Percentiles rank a stretch among this genome's conserved stretches.
These are phyloP conservation scores for Pharnaceum exiguum DNA, from an alignment of 148 eudicot genomes.

Conservation along the genomic window DNA sequence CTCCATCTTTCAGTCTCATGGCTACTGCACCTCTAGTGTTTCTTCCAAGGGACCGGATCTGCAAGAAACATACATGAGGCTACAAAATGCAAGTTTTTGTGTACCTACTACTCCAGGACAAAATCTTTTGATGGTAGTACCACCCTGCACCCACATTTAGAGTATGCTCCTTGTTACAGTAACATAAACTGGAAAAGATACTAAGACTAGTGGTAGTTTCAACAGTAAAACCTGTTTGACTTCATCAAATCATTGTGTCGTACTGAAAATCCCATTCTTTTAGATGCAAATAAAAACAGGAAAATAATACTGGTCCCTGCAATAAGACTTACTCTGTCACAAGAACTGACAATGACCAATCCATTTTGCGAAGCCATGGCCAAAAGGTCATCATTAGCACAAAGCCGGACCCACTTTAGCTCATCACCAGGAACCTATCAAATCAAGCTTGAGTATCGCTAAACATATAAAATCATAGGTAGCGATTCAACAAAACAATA, in stretches of 20 bases:
- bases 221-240: background rate
- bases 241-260: background rate
- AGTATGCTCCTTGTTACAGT: background rate
- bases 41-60: slow-evolving; percentile 88
- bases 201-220: too few species aligned
- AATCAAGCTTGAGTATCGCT: slow-evolving; percentile 7
- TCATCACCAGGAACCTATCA: slow-evolving; percentile 92
- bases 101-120: too few species aligned
- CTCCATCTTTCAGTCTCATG: slow-evolving; percentile 77
- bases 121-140: too few species aligned
- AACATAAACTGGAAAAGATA: too few species aligned
- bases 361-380: slow-evolving; percentile 99
- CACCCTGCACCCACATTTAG: background rate
- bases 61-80: slow-evolving; percentile 14
- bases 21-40: slow-evolving; percentile 82
- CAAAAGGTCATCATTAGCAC: slow-evolving; percentile 80
- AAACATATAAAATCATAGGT: too few species aligned
- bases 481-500: too few species aligned
- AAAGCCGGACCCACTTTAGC: slow-evolving; percentile 86
- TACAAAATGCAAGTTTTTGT: background rate
- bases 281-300: background rate
- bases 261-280: background rate
- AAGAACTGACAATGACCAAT: slow-evolving; percentile 67
- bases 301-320: background rate
- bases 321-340: slow-evolving; percentile 60